Evolutionary conservation across 441 rosid genomes (phyloP).

Genomic region (Populus hybrid): DNA sequence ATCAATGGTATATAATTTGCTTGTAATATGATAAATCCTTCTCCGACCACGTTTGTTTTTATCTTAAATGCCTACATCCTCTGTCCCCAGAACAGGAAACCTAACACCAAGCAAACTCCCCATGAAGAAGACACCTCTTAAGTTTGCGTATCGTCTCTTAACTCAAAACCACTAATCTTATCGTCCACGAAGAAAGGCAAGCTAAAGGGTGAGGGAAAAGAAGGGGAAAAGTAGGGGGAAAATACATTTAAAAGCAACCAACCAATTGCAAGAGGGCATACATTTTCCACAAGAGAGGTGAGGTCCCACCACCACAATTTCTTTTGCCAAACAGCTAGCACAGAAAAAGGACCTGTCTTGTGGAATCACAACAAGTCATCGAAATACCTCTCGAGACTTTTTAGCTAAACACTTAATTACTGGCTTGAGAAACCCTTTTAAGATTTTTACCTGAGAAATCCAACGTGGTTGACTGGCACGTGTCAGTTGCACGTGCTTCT

Average conservation of each 20-base stretch:
- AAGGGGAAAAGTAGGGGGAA: not conserved
- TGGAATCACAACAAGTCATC: constrained; percentile 21
- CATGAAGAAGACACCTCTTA: not conserved
- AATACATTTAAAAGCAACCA: constrained; percentile 16
- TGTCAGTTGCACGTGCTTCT: not conserved
- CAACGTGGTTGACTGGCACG: not conserved
- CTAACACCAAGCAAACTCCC: not conserved
- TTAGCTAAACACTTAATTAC: constrained; percentile 9
- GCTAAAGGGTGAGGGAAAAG: not conserved
- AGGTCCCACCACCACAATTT: constrained; percentile 41
- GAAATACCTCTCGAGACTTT: constrained; percentile 10
- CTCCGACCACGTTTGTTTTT: not conserved
- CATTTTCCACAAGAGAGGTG: constrained; percentile 27
- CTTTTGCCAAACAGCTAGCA: constrained; percentile 48
- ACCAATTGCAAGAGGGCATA: constrained; percentile 1
- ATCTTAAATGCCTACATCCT: not conserved
- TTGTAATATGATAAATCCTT: not conserved
- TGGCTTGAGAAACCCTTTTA: not conserved
- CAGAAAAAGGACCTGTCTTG: constrained; percentile 12
- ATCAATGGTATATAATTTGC: not conserved
- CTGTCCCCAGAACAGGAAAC: not conserved
- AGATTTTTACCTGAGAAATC: not conserved
- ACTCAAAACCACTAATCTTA: not conserved
- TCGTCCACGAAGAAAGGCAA: not conserved
- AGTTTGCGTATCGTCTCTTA: not conserved